phyloP scores from a whole-genome alignment of 257 asterid genomes.

The Lantana camara region DNA sequence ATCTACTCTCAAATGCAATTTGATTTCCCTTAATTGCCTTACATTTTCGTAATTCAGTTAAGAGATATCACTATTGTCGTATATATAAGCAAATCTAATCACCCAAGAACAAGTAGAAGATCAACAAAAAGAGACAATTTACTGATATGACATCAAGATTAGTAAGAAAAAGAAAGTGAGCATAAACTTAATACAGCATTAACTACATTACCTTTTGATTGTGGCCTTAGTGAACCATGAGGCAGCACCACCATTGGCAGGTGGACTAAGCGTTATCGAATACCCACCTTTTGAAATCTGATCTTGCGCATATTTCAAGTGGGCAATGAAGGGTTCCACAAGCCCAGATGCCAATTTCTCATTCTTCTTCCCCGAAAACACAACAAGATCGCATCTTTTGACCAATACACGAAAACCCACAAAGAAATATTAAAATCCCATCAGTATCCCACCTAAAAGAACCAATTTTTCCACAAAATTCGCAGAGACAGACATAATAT shows the following conservation, averaged over 20 bases:
- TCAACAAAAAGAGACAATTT: background rate
- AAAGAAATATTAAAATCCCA: conserved; percentile 12
- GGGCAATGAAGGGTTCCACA: conserved; percentile 81
- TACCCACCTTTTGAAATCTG: conserved; percentile 88
- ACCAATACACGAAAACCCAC: conserved; percentile 32
- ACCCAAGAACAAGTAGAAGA: conserved; percentile 10
- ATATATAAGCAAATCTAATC: conserved; percentile 14
- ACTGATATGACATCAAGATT: conserved; percentile 8
- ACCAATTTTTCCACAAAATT: conserved; percentile 14
- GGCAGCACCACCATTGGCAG: conserved; percentile 38
- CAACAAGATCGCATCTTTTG: conserved; percentile 79
- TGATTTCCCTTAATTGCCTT: background rate
- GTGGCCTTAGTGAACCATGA: conserved; percentile 88
- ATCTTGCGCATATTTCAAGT: conserved; percentile 80
- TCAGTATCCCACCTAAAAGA: conserved; percentile 20
- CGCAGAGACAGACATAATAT: background rate
- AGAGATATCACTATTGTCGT: background rate
- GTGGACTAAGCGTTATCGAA: conserved; percentile 73
- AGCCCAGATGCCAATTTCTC: conserved; percentile 92
- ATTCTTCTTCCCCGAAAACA: conserved; percentile 67
- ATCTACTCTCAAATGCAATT: conserved; percentile 7
- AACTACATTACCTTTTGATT: conserved; percentile 60
- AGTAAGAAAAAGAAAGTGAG: too few relatives aligned
- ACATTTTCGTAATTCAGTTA: background rate
- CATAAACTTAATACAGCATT: too few relatives aligned